Evolutionary conservation across 2,329 filamentous ascomycete species (phyloP).

Genomic region (Zymoseptoria tritici): DNA sequence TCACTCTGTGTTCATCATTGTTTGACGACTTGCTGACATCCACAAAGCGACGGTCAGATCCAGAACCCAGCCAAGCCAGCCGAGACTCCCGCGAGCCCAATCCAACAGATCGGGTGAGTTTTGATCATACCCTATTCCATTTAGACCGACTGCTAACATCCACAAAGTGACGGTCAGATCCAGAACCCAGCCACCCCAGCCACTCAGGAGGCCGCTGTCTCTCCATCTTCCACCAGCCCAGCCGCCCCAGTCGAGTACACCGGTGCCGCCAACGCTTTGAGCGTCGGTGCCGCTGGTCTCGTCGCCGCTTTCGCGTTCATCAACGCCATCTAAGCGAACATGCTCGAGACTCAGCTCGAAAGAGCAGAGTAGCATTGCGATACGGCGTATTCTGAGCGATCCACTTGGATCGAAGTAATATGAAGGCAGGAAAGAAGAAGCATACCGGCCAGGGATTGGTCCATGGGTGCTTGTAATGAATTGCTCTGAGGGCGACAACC

Average conservation of each 20-base stretch:
- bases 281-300: background rate
- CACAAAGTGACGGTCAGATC: background rate
- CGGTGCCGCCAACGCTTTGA: constrained; percentile 4
- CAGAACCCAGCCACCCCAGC: background rate
- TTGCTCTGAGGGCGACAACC: background rate
- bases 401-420: background rate
- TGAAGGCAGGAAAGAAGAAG: background rate
- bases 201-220: background rate
- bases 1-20: background rate
- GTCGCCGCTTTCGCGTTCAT: background rate
- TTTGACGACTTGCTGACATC: background rate
- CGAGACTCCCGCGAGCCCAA: background rate
- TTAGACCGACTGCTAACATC: background rate
- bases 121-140: background rate
- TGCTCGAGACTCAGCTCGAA: background rate
- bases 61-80: background rate
- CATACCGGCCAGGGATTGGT: background rate
- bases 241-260: constrained; percentile 5
- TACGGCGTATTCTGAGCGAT: background rate
- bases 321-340: background rate
- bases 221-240: background rate
- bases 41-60: background rate
- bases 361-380: background rate
- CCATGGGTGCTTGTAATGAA: background rate
- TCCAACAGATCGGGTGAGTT: background rate